Percentiles rank a stretch among this genome's conserved stretches.
These are phyloP conservation scores for Pleurotus citrinopileatus DNA, from an alignment of 768 basidiomycete species.

Conservation along the genomic window DNA sequence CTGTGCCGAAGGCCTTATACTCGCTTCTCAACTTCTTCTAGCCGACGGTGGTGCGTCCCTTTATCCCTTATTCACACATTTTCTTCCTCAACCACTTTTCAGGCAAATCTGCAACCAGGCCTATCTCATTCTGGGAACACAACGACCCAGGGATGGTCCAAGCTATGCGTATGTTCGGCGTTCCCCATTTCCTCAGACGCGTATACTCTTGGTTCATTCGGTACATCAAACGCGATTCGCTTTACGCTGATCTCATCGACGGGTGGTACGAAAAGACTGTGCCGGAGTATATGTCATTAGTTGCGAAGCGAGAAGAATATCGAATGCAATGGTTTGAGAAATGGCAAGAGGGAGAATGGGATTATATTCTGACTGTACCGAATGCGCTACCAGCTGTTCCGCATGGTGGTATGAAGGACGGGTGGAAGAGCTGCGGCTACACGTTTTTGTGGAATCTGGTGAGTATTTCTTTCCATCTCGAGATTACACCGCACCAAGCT, in stretches of 20 bases:
- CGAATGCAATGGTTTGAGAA: slow-evolving; percentile 43
- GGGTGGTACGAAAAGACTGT: slow-evolving; percentile 41
- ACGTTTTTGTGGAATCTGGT: slow-evolving; percentile 64
- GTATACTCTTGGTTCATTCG: slow-evolving; percentile 51
- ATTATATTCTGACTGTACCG: slow-evolving; percentile 61
- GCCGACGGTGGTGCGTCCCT: slow-evolving; percentile 42
- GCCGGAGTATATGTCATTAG: slow-evolving; percentile 43
- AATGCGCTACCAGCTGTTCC: slow-evolving; percentile 56
- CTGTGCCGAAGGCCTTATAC: slow-evolving; percentile 48
- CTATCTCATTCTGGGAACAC: slow-evolving; percentile 36
- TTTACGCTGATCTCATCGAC: slow-evolving; percentile 53
- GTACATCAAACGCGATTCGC: slow-evolving; percentile 47
- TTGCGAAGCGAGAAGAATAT: slow-evolving; percentile 44
- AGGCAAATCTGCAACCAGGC: slow-evolving; percentile 28
- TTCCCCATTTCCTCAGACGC: slow-evolving; percentile 44
- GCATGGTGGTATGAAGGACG: slow-evolving; percentile 49
- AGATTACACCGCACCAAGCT: background rate
- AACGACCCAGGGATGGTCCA: slow-evolving; percentile 47
- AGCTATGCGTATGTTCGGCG: slow-evolving; percentile 34
- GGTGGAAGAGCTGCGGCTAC: slow-evolving; percentile 53
- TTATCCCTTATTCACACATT: background rate
- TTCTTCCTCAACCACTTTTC: background rate
- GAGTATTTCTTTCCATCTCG: slow-evolving; percentile 15
- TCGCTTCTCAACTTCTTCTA: slow-evolving; percentile 50
- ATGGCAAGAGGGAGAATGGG: slow-evolving; percentile 48